phyloP scores from a whole-genome alignment of 176 grass and related monocot species.

The Zoysia pacifica region DNA sequence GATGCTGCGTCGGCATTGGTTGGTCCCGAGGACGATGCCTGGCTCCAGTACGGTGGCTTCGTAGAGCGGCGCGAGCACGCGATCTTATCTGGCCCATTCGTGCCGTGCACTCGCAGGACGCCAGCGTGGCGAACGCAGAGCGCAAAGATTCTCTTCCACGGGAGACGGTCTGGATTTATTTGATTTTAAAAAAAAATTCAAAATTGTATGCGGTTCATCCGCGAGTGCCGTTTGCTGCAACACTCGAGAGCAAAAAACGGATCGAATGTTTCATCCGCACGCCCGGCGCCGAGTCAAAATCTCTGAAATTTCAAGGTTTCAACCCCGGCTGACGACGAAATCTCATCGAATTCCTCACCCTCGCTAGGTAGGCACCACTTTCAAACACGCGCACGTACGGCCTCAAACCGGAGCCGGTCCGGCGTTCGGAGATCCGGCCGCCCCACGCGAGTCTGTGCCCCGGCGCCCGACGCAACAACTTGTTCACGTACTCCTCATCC shows the following conservation, averaged over 20 bases:
- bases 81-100: conserved; percentile 3
- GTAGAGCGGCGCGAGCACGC: background rate
- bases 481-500: background rate
- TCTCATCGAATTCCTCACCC: background rate
- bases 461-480: background rate
- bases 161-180: background rate
- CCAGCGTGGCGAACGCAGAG: background rate
- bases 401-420: background rate
- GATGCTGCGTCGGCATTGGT: background rate
- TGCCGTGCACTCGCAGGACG: background rate
- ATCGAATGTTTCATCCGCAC: too few relatives aligned
- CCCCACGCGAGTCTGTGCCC: background rate
- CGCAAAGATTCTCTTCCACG: background rate
- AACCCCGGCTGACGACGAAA: background rate
- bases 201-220: background rate
- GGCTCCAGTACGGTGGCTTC: background rate
- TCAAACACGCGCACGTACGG: background rate
- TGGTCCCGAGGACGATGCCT: background rate
- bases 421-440: background rate
- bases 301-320: too few relatives aligned
- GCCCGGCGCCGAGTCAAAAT: too few relatives aligned
- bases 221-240: too few relatives aligned
- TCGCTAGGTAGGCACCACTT: background rate
- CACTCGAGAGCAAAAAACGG: too few relatives aligned
- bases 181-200: background rate